Base-by-base conservation (phyloP, 768 basidiomycete species). In the Kwoniella shandongensis region DNA sequence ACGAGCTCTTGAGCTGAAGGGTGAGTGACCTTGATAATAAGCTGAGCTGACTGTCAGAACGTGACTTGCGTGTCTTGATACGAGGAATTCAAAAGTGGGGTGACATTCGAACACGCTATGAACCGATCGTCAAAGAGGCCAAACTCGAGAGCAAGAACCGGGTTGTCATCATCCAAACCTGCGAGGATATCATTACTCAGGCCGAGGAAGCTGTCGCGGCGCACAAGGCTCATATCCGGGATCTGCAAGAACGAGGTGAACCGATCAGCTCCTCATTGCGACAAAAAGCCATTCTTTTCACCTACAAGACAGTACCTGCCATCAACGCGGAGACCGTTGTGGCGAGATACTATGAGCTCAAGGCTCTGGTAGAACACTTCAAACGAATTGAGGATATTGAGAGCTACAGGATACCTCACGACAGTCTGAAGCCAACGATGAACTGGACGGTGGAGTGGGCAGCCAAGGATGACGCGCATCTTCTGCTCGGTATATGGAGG, bases 301-400 rank as follows among this genome's bases (percentile, higher is more conserved):
- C 86, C 20, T 96, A 86, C 80, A 84, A 88, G 60, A 87, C 86
- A 46, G 91, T 97, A 51, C 82, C 86, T 62, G 91, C 89, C 69
- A 90, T 99, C 81, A 99, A 99, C 74, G 96, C 96, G 12, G 96
- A 98, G 77, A 98, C 96, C 0, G 88, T 97, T 47, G 83, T 96
- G 51, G 89, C 89, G 23, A 85, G 96, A 29, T 80, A 88, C 73
- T 86, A 88, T 35, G 92, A 96, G 76, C 85, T 99, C 50, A 86
- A 86, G 61, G 88, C 94, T 46, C 81, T 98, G 23, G 89, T 85
- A 78, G 85, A 86, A 65, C 85, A 91, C 65, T 84, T 96, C 57
- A 79, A 80, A 60, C 83, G 83, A 18, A 81, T 89, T 15, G 84
- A 87, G 18, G 87, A 94, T 65, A 80, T 84, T 1, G 87, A 88